These are phyloP conservation scores for Peniophora sp. DNA, from an alignment of 1,284 basidiomycete genomes.

Conservation along the genomic window DNA sequence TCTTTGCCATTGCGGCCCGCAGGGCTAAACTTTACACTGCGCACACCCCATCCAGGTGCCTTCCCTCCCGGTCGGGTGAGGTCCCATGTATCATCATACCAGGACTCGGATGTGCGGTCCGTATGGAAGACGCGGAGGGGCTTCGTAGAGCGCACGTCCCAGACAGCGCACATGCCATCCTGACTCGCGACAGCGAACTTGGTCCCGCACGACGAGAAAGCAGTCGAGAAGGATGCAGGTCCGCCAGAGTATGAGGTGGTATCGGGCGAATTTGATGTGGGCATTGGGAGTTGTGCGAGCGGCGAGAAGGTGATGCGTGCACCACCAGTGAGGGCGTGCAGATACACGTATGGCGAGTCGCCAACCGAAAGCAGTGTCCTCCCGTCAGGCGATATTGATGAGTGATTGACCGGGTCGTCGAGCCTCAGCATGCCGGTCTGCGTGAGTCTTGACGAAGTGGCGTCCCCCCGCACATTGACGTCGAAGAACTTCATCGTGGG, in stretches of 20 bases:
- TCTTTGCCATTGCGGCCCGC: constrained; percentile 44
- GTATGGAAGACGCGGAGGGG: constrained; percentile 62
- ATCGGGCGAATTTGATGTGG: constrained; percentile 32
- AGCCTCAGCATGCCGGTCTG: constrained; percentile 50
- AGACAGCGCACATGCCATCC: constrained; percentile 75
- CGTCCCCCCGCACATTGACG: constrained; percentile 34
- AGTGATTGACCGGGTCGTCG: constrained; percentile 64
- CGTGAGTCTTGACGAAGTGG: constrained; percentile 32
- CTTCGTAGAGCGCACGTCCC: constrained; percentile 69
- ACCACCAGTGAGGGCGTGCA: constrained; percentile 62
- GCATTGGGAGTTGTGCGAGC: constrained; percentile 49
- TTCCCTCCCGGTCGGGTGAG: constrained; percentile 44
- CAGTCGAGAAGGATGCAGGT: constrained; percentile 75
- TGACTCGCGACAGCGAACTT: constrained; percentile 85
- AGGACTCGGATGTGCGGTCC: constrained; percentile 39
- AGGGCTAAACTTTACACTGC: constrained; percentile 71
- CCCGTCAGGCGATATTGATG: constrained; percentile 80
- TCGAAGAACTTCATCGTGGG: constrained; percentile 62
- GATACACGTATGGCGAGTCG: constrained; percentile 75
- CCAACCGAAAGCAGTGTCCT: constrained; percentile 79
- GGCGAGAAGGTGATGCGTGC: constrained; percentile 46
- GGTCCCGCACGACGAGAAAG: constrained; percentile 72
- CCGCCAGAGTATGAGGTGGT: constrained; percentile 29
- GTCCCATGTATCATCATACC: constrained; percentile 58
- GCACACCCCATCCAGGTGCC: constrained; percentile 70